Percentiles rank a stretch among this genome's conserved stretches.
Evolutionary conservation across 441 rosid genomes (phyloP).

Genomic region (Cnidoscolus chayamansa): DNA sequence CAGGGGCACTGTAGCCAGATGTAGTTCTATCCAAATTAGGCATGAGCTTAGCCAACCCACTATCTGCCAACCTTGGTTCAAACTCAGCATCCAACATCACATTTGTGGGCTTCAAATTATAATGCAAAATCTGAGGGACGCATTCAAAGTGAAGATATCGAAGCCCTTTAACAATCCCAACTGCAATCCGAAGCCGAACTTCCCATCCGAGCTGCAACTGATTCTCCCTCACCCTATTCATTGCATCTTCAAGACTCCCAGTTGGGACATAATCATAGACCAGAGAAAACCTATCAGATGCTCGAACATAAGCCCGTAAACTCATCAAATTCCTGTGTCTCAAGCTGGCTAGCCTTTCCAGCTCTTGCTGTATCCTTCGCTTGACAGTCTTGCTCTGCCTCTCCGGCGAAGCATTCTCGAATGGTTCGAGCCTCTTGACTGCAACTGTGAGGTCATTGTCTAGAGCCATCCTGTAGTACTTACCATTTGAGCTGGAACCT

Average conservation of each 20-base stretch:
- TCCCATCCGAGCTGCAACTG: conserved; percentile 79
- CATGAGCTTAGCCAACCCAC: conserved; percentile 61
- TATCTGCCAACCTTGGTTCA: conserved; percentile 80
- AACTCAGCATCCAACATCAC: conserved; percentile 93
- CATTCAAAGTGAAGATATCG: conserved; percentile 73
- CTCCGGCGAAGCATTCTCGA: conserved; percentile 56
- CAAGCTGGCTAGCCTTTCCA: conserved; percentile 76
- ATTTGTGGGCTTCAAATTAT: conserved; percentile 77
- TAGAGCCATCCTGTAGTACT: conserved; percentile 65
- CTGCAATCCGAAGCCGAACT: conserved; percentile 71
- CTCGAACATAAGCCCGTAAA: conserved; percentile 80
- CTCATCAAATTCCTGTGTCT: conserved; percentile 86
- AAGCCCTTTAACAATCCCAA: conserved; percentile 85
- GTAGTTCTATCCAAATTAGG: conserved; percentile 47
- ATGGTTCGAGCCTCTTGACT: conserved; percentile 68
- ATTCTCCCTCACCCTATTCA: conserved; percentile 63
- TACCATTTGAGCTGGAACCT: conserved; percentile 77
- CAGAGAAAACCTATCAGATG: conserved; percentile 61
- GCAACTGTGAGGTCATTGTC: conserved; percentile 80
- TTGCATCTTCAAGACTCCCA: conserved; percentile 84
- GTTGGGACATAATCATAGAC: conserved; percentile 76
- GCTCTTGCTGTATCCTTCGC: conserved; percentile 72
- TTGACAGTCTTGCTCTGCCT: conserved; percentile 56
- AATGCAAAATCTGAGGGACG: conserved; percentile 69
- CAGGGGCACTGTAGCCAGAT: conserved; percentile 69